These are phyloP conservation scores for Penicillium arizonense DNA, from an alignment of 495 filamentous ascomycete species.

Conservation along the genomic window DNA sequence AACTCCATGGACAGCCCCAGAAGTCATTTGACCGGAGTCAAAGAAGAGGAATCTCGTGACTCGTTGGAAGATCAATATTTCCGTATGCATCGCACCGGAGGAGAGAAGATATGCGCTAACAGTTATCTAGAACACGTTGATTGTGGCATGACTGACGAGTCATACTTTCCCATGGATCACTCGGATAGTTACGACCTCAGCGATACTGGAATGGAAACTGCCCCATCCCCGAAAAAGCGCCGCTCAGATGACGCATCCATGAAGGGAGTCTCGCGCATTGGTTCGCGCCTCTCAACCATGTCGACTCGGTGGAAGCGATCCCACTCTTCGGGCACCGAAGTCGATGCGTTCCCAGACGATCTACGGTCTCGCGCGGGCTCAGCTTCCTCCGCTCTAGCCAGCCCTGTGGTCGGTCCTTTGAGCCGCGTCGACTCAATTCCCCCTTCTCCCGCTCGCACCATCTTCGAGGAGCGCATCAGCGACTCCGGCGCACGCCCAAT, in stretches of 20 bases:
- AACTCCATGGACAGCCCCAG: slow-evolving; percentile 51
- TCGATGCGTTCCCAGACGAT: slow-evolving; percentile 36
- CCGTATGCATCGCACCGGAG: slow-evolving; percentile 28
- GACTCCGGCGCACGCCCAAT: slow-evolving; percentile 47
- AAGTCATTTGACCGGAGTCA: slow-evolving; percentile 50
- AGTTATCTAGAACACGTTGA: slow-evolving; percentile 38
- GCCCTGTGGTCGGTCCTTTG: slow-evolving; percentile 46
- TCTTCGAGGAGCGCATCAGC: slow-evolving; percentile 59
- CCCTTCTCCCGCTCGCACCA: slow-evolving; percentile 63
- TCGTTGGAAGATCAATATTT: slow-evolving; percentile 48
- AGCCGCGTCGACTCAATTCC: slow-evolving; percentile 59
- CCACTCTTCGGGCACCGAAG: slow-evolving; percentile 39
- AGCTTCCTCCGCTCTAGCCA: slow-evolving; percentile 68
- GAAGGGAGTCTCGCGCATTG: slow-evolving; percentile 64
- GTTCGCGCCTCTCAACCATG: slow-evolving; percentile 71
- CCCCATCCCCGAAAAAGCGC: slow-evolving; percentile 55
- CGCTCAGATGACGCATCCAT: slow-evolving; percentile 64
- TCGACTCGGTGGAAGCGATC: slow-evolving; percentile 60
- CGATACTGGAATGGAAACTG: slow-evolving; percentile 59
- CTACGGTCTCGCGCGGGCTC: slow-evolving; percentile 55
- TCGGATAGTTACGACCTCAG: slow-evolving; percentile 60
- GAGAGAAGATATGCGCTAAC: slow-evolving; percentile 5
- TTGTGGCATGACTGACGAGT: slow-evolving; percentile 30
- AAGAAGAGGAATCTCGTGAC: slow-evolving; percentile 49
- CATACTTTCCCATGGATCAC: slow-evolving; percentile 32